Evolutionary conservation across 805 yeast species (phyloP), one percentile per base, ranked within the genome.

Genomic region (Candida michaelii): DNA sequence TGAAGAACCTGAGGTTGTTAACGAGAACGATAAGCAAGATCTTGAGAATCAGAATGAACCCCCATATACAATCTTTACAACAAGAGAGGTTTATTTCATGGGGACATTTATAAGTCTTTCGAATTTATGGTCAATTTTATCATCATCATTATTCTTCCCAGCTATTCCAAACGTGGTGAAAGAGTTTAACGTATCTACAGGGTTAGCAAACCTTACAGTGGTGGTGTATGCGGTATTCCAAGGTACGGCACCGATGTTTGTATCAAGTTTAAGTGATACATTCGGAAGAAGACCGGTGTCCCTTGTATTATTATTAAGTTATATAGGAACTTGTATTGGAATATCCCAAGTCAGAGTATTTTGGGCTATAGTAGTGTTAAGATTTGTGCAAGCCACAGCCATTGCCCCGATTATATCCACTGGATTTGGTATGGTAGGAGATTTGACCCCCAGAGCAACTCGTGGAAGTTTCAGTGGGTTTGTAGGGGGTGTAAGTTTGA

Each of bases 61-160:
- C 4, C 24, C 39, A 3, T 41, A 41, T 15, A 24, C 84, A 0
- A 71, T 80, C 4, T 61, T 79, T 25, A 63, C 69, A 0, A 46
- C 47, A 3, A 40, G 41, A 3, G 83, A 79, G 37, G 71, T 73
- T 46, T 46, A 58, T 14, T 19, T 64, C 12, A 49, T 81, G 18
- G 50, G 70, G 68, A 1, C 42, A 54, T 5, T 61, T 66, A 14
- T 69, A 70, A 43, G 75, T 77, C 1, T 64, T 3, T 58, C 75
- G 1, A 82, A 83, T 0, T 55, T 79, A 17, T 81, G 82, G 65
- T 85, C 95, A 0, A 69, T 89, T 0, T 63, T 85, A 4, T 79
- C 89, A 0, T 74, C 82, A 42, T 83, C 93, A 0, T 84, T 87
- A 13, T 88, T 85, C 56, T 82, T 84, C 59, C 95, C 95, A 0